Evolutionary conservation across 345 rosid genomes (phyloP).

Genomic region (Dipteronia dyeriana): DNA sequence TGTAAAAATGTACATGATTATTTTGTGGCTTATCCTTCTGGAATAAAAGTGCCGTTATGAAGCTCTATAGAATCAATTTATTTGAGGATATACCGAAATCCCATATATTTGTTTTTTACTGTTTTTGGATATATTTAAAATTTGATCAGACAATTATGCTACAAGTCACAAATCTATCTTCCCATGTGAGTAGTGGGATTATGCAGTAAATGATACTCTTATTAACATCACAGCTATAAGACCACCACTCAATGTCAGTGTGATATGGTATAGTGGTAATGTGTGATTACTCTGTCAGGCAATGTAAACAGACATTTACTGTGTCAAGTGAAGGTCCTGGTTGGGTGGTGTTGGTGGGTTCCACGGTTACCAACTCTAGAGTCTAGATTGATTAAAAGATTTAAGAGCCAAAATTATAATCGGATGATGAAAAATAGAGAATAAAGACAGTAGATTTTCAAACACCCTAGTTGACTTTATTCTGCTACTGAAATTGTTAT

Average conservation of each 20-base stretch:
- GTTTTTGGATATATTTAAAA: too few relatives aligned
- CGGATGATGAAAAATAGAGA: neutral
- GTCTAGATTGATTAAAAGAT: slow-evolving; percentile 14
- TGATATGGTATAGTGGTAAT: too few relatives aligned
- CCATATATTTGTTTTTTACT: too few relatives aligned
- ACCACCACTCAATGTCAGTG: too few relatives aligned
- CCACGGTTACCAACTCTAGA: slow-evolving; percentile 21
- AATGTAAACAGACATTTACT: too few relatives aligned
- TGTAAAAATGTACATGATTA: slow-evolving; percentile 27
- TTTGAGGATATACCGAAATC: too few relatives aligned
- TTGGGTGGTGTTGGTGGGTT: slow-evolving; percentile 16
- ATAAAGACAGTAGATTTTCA: neutral
- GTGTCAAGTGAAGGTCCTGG: neutral
- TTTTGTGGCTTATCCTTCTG: neutral
- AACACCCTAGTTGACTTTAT: slow-evolving; percentile 20
- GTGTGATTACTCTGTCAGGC: too few relatives aligned
- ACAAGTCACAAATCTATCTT: too few relatives aligned
- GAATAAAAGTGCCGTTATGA: slow-evolving; percentile 4
- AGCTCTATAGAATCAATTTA: neutral
- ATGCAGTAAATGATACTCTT: too few relatives aligned
- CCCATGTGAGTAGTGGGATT: too few relatives aligned
- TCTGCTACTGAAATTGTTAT: neutral
- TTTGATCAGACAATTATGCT: too few relatives aligned
- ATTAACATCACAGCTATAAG: too few relatives aligned
- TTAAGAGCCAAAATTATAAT: neutral